phyloP scores from a whole-genome alignment of 495 filamentous ascomycete genomes.

The Clavariopsis aquatica region DNA sequence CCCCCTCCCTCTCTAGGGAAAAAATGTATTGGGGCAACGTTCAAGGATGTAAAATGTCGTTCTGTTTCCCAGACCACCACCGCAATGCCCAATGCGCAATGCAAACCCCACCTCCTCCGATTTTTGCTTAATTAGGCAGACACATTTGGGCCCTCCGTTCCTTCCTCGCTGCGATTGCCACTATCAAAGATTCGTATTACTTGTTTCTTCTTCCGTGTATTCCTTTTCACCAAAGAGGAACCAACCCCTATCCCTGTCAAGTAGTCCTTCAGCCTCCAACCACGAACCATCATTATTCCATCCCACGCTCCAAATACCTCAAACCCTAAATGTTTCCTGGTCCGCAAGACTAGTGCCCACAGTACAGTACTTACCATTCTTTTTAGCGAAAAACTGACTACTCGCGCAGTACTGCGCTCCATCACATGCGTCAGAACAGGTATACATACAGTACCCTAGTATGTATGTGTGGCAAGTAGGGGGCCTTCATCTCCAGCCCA shows the following conservation, averaged over 20 bases:
- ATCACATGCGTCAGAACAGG: background rate
- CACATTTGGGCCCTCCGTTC: background rate
- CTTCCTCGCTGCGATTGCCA: background rate
- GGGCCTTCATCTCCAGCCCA: background rate
- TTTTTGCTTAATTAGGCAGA: background rate
- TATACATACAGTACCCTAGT: background rate
- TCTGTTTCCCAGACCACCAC: too few species aligned
- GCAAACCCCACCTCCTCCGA: background rate
- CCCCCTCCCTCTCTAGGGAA: too few species aligned
- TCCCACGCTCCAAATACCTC: background rate
- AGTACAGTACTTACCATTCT: too few species aligned
- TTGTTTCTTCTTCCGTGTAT: background rate
- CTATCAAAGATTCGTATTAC: background rate
- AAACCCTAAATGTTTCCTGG: too few species aligned
- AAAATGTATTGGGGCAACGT: background rate
- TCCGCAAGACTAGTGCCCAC: background rate
- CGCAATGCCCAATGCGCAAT: background rate
- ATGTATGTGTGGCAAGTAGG: background rate
- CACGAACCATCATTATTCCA: background rate
- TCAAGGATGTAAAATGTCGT: background rate
- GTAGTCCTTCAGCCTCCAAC: conserved; percentile 19
- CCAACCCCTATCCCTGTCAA: conserved; percentile 15
- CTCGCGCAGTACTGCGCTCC: background rate
- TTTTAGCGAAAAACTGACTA: background rate
- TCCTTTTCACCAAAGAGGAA: background rate